Conservation (phyloP, 352 stramenopile species). For the Thalassiosira exigua region DNA sequence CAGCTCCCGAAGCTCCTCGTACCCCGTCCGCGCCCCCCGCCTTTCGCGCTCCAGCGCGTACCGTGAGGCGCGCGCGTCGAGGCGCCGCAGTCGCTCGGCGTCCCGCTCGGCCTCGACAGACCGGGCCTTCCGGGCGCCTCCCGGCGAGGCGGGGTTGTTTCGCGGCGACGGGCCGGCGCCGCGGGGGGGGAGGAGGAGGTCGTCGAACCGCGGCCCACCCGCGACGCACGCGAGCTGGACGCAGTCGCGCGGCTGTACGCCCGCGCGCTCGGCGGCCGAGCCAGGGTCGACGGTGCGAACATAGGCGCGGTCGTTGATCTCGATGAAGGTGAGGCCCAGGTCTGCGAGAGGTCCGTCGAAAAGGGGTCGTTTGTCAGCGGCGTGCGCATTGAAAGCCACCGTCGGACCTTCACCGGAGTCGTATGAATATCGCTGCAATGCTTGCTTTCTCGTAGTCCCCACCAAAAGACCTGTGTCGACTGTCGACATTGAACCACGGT, state of each 20-base stretch:
- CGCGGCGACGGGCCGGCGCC: not conserved
- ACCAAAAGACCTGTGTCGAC: not conserved
- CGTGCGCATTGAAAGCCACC: no score
- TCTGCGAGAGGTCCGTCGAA: no score
- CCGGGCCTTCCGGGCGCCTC: conserved; percentile 18
- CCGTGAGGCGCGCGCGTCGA: conserved; percentile 32
- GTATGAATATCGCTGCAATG: no score
- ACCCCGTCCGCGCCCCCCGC: conserved; percentile 69
- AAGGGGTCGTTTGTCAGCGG: no score
- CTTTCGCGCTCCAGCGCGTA: conserved; percentile 75
- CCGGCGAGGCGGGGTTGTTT: conserved; percentile 1
- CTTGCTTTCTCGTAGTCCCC: no score
- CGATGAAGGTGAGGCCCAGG: conserved; percentile 76
- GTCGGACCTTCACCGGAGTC: no score
- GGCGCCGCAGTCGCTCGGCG: conserved; percentile 12
- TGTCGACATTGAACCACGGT: not conserved
- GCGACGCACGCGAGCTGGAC: conserved; percentile 80
- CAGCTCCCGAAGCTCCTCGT: conserved; percentile 70
- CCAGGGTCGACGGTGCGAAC: conserved; percentile 62
- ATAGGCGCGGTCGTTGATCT: conserved; percentile 81
- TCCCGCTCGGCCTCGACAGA: conserved; percentile 30
- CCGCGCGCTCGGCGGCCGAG: conserved; percentile 52
- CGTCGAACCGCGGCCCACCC: conserved; percentile 49
- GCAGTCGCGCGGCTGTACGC: conserved; percentile 70
- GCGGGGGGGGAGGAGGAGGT: conserved; percentile 2